A percentile compares a stretch with the other conserved stretches of the same genome.
Conservation (phyloP, 1,284 basidiomycete species). For the Mycena sp. region DNA sequence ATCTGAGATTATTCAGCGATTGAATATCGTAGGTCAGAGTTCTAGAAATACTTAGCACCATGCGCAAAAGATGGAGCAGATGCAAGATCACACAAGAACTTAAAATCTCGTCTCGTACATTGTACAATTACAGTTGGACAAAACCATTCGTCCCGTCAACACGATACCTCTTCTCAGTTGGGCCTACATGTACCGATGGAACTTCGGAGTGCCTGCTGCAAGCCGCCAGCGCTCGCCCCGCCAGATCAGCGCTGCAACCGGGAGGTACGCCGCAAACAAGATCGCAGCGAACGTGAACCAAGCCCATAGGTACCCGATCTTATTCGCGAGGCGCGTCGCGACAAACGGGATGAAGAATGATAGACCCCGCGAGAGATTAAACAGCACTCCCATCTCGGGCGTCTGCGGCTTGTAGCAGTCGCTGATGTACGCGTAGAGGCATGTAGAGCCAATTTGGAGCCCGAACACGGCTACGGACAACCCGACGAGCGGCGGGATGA, state of each 20-base stretch:
- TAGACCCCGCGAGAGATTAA: conserved; percentile 15
- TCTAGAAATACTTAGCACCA: too few relatives aligned
- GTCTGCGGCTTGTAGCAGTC: conserved; percentile 32
- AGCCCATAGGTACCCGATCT: conserved; percentile 24
- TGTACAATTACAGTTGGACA: too few relatives aligned
- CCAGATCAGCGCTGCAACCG: conserved; percentile 27
- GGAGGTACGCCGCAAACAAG: conserved; percentile 19
- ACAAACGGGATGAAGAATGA: conserved; percentile 28
- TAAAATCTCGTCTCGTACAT: too few relatives aligned
- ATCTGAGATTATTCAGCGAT: too few relatives aligned
- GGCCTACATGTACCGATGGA: conserved; percentile 22
- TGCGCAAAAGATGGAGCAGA: too few relatives aligned
- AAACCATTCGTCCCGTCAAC: too few relatives aligned
- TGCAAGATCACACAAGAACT: too few relatives aligned
- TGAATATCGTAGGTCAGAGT: too few relatives aligned
- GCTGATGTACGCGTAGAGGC: conserved; percentile 31
- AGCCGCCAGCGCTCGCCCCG: conserved; percentile 21
- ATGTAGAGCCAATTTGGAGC: conserved; percentile 22
- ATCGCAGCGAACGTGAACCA: conserved; percentile 30
- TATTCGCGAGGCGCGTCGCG: conserved; percentile 24
- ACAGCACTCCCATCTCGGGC: conserved; percentile 26
- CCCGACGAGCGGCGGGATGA: conserved; percentile 26
- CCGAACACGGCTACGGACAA: conserved; percentile 15
- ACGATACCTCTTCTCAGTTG: too few relatives aligned
- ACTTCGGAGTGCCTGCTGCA: conserved; percentile 15